Evolutionary conservation across 129 eudicot species (phyloP), one percentile per base, ranked within the genome.

Genomic region (Solidago caesia): DNA sequence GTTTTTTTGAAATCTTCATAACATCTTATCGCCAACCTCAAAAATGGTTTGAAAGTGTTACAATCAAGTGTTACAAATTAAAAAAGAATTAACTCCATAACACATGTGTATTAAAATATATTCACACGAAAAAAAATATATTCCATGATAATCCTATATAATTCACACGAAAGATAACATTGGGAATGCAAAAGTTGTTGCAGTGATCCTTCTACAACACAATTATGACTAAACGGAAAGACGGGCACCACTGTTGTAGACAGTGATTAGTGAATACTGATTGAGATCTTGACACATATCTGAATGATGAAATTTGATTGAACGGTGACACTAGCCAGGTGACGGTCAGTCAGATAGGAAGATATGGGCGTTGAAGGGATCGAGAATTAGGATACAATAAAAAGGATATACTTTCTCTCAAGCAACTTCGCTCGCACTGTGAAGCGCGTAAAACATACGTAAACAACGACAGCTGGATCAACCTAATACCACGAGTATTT

Each of bases 291-390:
- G 15, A 29, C 68, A 73, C 57, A 58, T 52, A 6, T 6, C 9
- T 2, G 12, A 33, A 14, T 0, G 26, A n/a, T 13, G 49, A 58
- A 58, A 7, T 68, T 6, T 33, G 48, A 70, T 47, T 70, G 76
- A 74, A 52, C 65, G 0, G 65, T 77, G 71, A 69, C 27, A 45
- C 2, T 27, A 0, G 8, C 39, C 4, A 59, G 43, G 41, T 69
- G 68, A 77, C 75, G 8, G 61, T 44, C 14, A 39, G 25, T 52
- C 7, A 52, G 25, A 52, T 14, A 14, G 14, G 5, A n/a, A 4
- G 75, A 52, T 53, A 72, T 52, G 67, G 55, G 43, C 65, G 65
- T 68, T 68, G 59, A 68, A 68, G 14, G 9, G 8, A 72, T 58
- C 76, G 76, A 72, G 57, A 61, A 72, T 57, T 73, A 29, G 11